Conservation (phyloP, 768 basidiomycete species). For the Saitozyma sp. region DNA sequence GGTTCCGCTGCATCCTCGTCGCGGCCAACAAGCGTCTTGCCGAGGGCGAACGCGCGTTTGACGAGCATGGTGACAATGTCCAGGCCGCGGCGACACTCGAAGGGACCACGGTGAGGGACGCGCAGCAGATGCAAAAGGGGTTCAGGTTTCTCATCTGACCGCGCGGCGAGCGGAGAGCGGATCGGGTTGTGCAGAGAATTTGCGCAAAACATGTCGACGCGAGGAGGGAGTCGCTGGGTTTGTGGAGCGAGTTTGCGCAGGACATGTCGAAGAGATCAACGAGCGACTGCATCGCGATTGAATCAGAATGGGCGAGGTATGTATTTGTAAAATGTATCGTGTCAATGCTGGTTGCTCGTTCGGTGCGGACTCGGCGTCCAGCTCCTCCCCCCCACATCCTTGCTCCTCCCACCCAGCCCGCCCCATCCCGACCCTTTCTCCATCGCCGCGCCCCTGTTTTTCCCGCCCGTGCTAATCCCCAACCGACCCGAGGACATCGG, state of each 20-base stretch:
- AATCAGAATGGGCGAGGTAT: no score
- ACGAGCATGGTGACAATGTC: conserved; percentile 24
- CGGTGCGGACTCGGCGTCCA: conserved; percentile 39
- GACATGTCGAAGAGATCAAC: no score
- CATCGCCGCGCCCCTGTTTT: conserved; percentile 41
- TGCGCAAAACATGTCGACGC: no score
- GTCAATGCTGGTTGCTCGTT: no score
- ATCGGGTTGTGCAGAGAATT: no score
- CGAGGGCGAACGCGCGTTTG: conserved; percentile 28
- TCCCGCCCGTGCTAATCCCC: conserved; percentile 22
- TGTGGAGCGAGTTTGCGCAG: no score
- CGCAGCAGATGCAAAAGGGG: conserved; percentile 28
- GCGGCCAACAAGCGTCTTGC: conserved; percentile 23
- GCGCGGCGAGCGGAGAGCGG: no score
- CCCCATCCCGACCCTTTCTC: conserved; percentile 35
- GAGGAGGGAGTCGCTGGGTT: no score
- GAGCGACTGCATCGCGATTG: no score
- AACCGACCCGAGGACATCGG: conserved; percentile 16
- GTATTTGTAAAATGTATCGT: no score
- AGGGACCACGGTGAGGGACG: conserved; percentile 28
- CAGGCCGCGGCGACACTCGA: conserved; percentile 23
- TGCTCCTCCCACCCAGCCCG: conserved; percentile 6
- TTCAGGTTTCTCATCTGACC: conserved; percentile 11
- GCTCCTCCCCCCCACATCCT: conserved; percentile 19
- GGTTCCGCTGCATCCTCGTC: conserved; percentile 29